A percentile compares a stretch with the other conserved stretches of the same genome.
Evolutionary conservation across 2,329 filamentous ascomycete genomes (phyloP).

Genomic region (Aspergillus neotritici): DNA sequence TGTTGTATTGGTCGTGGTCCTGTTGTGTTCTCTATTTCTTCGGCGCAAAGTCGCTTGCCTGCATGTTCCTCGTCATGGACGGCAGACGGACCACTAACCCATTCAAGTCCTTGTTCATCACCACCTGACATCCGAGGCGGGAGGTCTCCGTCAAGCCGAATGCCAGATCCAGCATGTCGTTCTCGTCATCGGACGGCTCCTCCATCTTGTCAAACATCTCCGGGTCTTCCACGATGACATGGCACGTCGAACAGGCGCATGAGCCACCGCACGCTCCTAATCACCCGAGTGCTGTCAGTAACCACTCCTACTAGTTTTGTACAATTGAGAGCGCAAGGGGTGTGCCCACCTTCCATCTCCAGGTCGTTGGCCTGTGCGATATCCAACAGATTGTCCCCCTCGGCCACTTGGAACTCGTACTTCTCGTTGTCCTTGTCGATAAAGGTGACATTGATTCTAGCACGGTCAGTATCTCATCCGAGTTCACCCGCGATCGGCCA

Average conservation of each 20-base stretch:
- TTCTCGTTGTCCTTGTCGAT: constrained; percentile 80
- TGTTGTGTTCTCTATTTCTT: constrained; percentile 26
- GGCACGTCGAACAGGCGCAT: constrained; percentile 88
- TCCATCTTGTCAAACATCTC: constrained; percentile 71
- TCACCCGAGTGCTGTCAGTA: constrained; percentile 1
- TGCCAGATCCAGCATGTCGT: constrained; percentile 85
- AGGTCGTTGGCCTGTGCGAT: constrained; percentile 92
- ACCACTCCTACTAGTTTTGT: neutral
- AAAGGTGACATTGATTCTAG: constrained; percentile 80
- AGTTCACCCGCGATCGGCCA: no score
- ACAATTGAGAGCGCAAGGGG: neutral
- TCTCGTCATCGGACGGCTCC: constrained; percentile 73
- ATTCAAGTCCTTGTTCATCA: constrained; percentile 85
- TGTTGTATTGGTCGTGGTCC: no score
- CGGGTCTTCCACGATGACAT: constrained; percentile 74
- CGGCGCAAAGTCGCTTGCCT: constrained; percentile 79
- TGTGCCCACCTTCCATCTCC: constrained; percentile 79
- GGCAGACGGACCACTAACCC: constrained; percentile 80
- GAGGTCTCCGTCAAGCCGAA: constrained; percentile 85
- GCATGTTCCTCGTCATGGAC: constrained; percentile 90
- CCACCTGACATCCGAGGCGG: constrained; percentile 80
- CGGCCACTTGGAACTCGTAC: constrained; percentile 70
- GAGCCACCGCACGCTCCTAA: constrained; percentile 83
- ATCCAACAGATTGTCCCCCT: constrained; percentile 89
- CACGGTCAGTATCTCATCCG: neutral